phyloP scores from a whole-genome alignment of 441 rosid species.

The Gossypium gossypioides region DNA sequence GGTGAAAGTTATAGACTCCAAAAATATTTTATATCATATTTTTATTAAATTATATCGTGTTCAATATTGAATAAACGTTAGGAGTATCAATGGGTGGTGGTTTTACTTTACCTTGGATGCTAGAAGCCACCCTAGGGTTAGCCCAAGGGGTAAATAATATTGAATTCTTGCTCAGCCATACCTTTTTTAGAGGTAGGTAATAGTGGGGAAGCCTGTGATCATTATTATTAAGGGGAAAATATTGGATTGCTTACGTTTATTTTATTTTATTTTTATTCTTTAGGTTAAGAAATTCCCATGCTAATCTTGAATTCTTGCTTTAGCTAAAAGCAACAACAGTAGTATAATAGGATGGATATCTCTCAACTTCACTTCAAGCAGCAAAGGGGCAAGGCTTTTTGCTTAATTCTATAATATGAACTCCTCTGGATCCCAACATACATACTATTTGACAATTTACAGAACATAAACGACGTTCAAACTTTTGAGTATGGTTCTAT shows the following conservation, averaged over 20 bases:
- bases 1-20: no score
- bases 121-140: slow-evolving; percentile 11
- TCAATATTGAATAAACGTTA: background rate
- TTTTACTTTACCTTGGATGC: slow-evolving; percentile 26
- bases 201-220: slow-evolving; percentile 24
- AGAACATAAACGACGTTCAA: no score
- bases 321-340: no score
- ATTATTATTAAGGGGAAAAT: background rate
- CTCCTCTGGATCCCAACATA: no score
- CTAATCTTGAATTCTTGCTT: background rate
- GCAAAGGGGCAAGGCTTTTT: background rate
- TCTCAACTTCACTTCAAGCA: background rate
- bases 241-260: no score
- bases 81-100: no score
- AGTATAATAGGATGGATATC: no score
- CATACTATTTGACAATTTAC: no score
- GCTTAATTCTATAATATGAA: no score
- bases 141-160: slow-evolving; percentile 5
- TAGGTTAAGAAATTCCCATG: background rate
- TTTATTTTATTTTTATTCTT: no score
- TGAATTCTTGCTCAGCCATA: slow-evolving; percentile 12
- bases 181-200: slow-evolving; percentile 18
- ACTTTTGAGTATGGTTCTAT: no score
- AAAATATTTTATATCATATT: no score
- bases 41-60: background rate